Percentiles rank a stretch among this genome's conserved stretches.
Evolutionary conservation across 306 rosid genomes (phyloP).

Genomic region (Rubus idaeus): DNA sequence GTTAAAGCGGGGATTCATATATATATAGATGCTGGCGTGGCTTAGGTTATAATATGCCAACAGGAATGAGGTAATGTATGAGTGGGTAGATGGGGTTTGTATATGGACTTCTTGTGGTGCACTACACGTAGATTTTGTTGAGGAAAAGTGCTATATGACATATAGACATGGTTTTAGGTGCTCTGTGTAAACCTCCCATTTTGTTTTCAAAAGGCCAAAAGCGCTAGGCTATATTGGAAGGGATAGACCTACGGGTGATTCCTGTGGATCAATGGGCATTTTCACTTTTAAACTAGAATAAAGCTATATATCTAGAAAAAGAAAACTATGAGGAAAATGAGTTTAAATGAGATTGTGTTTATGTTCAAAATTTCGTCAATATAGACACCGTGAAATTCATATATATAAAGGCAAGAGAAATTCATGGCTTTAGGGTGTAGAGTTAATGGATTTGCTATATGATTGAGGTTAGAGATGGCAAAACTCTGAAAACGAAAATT

Average conservation of each 20-base stretch:
- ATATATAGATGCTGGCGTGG: constrained; percentile 11
- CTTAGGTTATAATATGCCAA: constrained; percentile 13
- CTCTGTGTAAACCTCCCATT: constrained; percentile 20
- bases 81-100: not conserved
- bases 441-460: no score
- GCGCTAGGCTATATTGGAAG: not conserved
- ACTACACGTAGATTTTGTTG: constrained; percentile 47
- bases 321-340: not conserved
- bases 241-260: not conserved
- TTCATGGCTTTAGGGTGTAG: no score
- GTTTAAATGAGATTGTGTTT: not conserved
- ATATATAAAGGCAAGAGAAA: no score
- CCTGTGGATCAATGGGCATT: not conserved
- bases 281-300: not conserved
- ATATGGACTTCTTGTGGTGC: constrained; percentile 21
- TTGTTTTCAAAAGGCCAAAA: constrained; percentile 11
- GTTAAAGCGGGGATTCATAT: no score
- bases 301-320: not conserved
- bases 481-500: no score
- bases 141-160: constrained; percentile 19
- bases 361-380: not conserved
- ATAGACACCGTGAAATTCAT: no score
- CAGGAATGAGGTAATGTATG: not conserved
- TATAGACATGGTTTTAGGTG: constrained; percentile 11
- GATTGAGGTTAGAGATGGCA: no score